Conservation (phyloP, 129 eudicot species). For the Lactuca sativa region DNA sequence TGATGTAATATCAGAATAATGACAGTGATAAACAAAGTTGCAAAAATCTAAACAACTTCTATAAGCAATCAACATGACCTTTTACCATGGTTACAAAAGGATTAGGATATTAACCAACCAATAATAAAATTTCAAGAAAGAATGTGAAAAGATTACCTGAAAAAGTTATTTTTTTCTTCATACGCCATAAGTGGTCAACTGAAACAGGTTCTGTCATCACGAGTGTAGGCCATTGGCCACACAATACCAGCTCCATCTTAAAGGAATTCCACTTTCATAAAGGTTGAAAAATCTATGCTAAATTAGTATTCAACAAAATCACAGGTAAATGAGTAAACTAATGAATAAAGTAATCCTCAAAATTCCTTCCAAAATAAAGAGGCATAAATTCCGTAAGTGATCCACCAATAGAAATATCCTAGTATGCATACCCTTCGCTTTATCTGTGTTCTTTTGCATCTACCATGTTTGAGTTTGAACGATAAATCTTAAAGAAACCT, state of each 20-base stretch:
- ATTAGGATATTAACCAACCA: neutral
- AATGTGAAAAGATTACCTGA: conserved; percentile 5
- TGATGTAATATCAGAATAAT: conserved; percentile 33
- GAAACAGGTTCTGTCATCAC: conserved; percentile 31
- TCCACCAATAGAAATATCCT: conserved; percentile 23
- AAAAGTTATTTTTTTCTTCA: neutral
- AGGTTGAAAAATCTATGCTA: conserved; percentile 16
- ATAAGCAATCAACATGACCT: conserved; percentile 11
- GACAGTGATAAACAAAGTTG: conserved; percentile 3
- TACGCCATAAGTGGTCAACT: conserved; percentile 19
- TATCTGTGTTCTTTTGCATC: conserved; percentile 19
- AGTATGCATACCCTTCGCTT: conserved; percentile 27
- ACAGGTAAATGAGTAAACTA: conserved; percentile 10
- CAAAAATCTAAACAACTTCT: conserved; percentile 2
- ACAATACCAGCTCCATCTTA: conserved; percentile 28
- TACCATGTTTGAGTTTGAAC: conserved; percentile 11
- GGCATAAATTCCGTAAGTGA: conserved; percentile 35
- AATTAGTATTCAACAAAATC: conserved; percentile 13
- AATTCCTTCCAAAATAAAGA: conserved; percentile 29
- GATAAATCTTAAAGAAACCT: conserved; percentile 17
- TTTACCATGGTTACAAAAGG: neutral
- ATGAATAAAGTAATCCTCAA: conserved; percentile 25
- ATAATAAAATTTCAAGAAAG: conserved; percentile 17
- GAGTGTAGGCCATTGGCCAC: conserved; percentile 17
- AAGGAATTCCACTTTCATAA: conserved; percentile 30